phyloP scores from a whole-genome alignment of 192 early-diverging fungal species.

The Backusella luteola region DNA sequence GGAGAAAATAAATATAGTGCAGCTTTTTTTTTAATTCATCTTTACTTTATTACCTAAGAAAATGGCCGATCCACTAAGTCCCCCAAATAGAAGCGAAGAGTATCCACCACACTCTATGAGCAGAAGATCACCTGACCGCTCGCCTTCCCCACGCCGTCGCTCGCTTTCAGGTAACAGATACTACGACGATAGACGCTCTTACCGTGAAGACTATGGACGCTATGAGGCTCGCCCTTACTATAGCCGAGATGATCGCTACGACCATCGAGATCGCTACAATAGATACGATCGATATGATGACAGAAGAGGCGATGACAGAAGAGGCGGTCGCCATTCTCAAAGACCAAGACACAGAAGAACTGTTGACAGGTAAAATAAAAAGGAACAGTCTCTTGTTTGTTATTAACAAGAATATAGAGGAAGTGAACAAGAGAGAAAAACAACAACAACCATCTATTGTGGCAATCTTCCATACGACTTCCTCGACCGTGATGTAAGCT shows the following conservation, averaged over 20 bases:
- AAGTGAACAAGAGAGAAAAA: conserved; percentile 61
- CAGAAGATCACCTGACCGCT: conserved; percentile 15
- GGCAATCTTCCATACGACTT: conserved; percentile 78
- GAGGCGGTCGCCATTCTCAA: conserved; percentile 28
- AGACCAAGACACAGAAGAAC: conserved; percentile 48
- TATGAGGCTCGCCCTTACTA: conserved; percentile 12
- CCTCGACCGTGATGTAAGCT: conserved; percentile 61
- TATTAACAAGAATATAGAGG: conserved; percentile 45
- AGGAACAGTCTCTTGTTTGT: too few relatives aligned
- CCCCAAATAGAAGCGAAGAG: neutral
- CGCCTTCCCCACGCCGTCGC: conserved; percentile 26
- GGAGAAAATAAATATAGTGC: too few relatives aligned
- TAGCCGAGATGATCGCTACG: conserved; percentile 33
- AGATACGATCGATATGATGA: conserved; percentile 35
- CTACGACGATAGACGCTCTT: conserved; percentile 24
- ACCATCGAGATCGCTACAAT: conserved; percentile 28
- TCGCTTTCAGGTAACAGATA: conserved; percentile 13
- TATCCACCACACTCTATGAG: conserved; percentile 4
- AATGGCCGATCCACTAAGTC: conserved; percentile 8
- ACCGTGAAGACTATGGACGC: conserved; percentile 24
- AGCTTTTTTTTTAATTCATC: too few relatives aligned
- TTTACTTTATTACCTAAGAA: neutral
- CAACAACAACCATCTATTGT: conserved; percentile 63
- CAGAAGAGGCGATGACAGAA: conserved; percentile 37
- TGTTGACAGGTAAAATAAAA: conserved; percentile 41